Percentiles rank a stretch among this genome's conserved stretches.
These are phyloP conservation scores for Candida argentea DNA, from an alignment of 805 yeast species.

Conservation along the genomic window DNA sequence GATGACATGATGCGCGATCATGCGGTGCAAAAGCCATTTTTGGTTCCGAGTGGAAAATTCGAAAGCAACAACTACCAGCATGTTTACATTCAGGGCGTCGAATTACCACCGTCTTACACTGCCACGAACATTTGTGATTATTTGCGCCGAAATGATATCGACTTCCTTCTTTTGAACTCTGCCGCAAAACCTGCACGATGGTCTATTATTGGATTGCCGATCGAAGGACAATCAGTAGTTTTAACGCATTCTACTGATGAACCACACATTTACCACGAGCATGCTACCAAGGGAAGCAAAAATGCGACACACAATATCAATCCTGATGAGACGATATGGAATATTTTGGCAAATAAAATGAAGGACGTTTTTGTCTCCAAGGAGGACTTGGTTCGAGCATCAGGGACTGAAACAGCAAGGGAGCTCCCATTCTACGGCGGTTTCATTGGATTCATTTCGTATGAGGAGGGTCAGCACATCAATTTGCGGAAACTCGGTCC, in stretches of 20 bases:
- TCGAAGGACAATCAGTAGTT: constrained; percentile 29
- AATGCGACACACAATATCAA: constrained; percentile 1
- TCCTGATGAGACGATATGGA: constrained; percentile 38
- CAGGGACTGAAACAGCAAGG: constrained; percentile 10
- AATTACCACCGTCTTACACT: too few species aligned
- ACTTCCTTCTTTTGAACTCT: constrained; percentile 60
- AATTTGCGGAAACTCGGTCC: constrained; percentile 22
- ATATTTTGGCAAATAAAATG: constrained; percentile 41
- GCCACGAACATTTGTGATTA: constrained; percentile 47
- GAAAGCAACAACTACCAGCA: constrained; percentile 1
- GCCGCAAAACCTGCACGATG: constrained; percentile 81
- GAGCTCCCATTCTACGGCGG: constrained; percentile 87
- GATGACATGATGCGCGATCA: constrained; percentile 7
- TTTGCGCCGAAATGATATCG: constrained; percentile 18
- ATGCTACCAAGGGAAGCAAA: constrained; percentile 17
- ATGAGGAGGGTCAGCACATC: constrained; percentile 69
- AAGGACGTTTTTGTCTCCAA: constrained; percentile 21
- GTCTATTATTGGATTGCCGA: constrained; percentile 77
- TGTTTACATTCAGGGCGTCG: constrained; percentile 5
- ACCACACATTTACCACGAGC: constrained; percentile 11
- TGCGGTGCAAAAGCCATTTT: constrained; percentile 14
- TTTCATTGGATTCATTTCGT: constrained; percentile 71
- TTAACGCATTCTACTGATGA: constrained; percentile 54
- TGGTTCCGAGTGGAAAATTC: constrained; percentile 7
- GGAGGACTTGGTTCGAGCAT: constrained; percentile 11